phyloP scores from a whole-genome alignment of 208 protist genomes.

The Leptomonas pyrrhocoris region DNA sequence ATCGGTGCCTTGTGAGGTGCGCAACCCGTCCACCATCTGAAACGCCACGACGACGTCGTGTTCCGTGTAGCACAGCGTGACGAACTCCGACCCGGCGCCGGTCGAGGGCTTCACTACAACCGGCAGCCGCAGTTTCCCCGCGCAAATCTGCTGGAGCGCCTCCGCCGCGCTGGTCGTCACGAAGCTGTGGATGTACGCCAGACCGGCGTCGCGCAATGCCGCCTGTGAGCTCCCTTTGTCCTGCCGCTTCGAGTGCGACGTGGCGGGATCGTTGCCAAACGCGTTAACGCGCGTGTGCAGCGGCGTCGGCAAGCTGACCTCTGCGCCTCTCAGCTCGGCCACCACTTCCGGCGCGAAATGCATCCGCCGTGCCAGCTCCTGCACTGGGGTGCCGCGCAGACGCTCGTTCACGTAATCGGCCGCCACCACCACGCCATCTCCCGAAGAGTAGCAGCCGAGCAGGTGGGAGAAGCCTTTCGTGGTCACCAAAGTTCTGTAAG shows the following conservation, averaged over 20 bases:
- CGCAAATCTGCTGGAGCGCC: slow-evolving; percentile 26
- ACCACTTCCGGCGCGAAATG: slow-evolving; percentile 13
- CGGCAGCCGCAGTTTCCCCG: slow-evolving; percentile 57
- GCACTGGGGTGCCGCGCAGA: slow-evolving; percentile 24
- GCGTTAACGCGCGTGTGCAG: slow-evolving; percentile 29
- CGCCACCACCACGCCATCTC: slow-evolving; percentile 62
- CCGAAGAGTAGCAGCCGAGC: slow-evolving; percentile 56
- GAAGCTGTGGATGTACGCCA: slow-evolving; percentile 68
- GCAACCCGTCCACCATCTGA: slow-evolving; percentile 35
- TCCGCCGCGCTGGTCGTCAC: slow-evolving; percentile 36
- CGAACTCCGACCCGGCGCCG: slow-evolving; percentile 80
- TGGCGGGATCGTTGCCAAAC: slow-evolving; percentile 62
- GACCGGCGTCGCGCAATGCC: slow-evolving; percentile 47
- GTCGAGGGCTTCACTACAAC: slow-evolving; percentile 85
- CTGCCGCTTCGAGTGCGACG: slow-evolving; percentile 61
- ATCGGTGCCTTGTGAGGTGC: slow-evolving; percentile 57
- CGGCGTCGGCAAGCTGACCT: slow-evolving; percentile 5
- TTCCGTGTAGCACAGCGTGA: slow-evolving; percentile 72
- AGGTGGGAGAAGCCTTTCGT: slow-evolving; percentile 62
- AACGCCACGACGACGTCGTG: slow-evolving; percentile 65
- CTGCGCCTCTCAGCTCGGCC: slow-evolving; percentile 7
- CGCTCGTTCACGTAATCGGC: slow-evolving; percentile 74
- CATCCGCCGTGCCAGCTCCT: slow-evolving; percentile 30
- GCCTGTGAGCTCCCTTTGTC: slow-evolving; percentile 72
- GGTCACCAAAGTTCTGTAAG: slow-evolving; percentile 54